Percentiles rank a stretch among this genome's conserved stretches.
Evolutionary conservation across 2,329 filamentous ascomycete genomes (phyloP).

Genomic region (Exophiala sideris): DNA sequence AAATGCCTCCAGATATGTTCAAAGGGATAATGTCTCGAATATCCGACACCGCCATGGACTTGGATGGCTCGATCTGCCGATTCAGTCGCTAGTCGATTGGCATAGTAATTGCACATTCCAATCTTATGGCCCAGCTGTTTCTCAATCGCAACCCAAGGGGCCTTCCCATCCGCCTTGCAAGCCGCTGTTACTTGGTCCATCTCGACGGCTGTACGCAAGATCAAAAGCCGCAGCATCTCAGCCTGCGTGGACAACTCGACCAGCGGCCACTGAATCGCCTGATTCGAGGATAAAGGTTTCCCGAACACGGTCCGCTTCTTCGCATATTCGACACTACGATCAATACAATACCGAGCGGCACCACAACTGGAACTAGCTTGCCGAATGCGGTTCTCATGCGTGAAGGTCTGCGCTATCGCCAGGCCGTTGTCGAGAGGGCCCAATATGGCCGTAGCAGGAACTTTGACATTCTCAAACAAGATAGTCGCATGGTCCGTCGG

Average conservation of each 20-base stretch:
- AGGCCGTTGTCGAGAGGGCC: constrained; percentile 54
- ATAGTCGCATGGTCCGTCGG: constrained; percentile 64
- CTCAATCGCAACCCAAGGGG: constrained; percentile 54
- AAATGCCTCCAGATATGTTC: constrained; percentile 66
- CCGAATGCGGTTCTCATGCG: constrained; percentile 64
- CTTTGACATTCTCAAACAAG: constrained; percentile 54
- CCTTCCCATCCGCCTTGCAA: constrained; percentile 30
- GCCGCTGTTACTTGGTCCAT: constrained; percentile 51
- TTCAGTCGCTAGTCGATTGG: constrained; percentile 58
- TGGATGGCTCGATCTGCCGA: constrained; percentile 63
- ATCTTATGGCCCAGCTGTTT: constrained; percentile 59
- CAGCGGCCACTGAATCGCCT: constrained; percentile 62
- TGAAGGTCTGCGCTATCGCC: constrained; percentile 62
- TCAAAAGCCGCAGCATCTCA: constrained; percentile 60
- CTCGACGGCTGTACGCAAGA: constrained; percentile 59
- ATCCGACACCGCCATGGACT: constrained; percentile 59
- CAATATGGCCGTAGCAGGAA: constrained; percentile 52
- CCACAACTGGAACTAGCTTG: constrained; percentile 61
- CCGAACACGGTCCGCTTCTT: constrained; percentile 55
- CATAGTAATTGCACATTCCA: constrained; percentile 65
- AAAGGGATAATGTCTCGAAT: constrained; percentile 58
- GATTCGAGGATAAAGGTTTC: constrained; percentile 56
- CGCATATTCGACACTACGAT: constrained; percentile 56
- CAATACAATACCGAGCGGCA: constrained; percentile 59
- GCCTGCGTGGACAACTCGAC: constrained; percentile 61